Conservation (phyloP, 2,329 filamentous ascomycete genomes). For the Drechslerella stenobrocha region DNA sequence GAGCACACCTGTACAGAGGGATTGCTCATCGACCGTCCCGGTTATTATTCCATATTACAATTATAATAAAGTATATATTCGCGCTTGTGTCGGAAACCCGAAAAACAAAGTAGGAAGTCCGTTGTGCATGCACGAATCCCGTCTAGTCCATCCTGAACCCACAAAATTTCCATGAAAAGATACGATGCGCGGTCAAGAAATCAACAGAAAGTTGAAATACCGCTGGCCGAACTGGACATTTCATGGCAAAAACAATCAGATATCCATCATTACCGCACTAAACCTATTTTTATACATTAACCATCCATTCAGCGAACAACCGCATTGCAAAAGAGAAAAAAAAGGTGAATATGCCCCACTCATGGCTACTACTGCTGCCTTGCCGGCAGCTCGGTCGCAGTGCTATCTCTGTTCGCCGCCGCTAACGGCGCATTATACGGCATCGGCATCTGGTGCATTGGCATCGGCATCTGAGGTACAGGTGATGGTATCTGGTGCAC, state of each 20-base stretch:
- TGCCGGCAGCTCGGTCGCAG: slow-evolving; percentile 17
- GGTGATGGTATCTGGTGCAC: too few species aligned
- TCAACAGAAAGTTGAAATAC: not conserved
- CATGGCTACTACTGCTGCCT: slow-evolving; percentile 26
- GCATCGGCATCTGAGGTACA: not conserved
- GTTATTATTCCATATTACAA: too few species aligned
- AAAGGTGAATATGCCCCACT: too few species aligned
- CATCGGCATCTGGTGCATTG: slow-evolving; percentile 20
- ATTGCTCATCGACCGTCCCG: too few species aligned
- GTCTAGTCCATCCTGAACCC: not conserved
- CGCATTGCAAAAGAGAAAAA: too few species aligned
- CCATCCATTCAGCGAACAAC: not conserved
- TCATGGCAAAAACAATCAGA: too few species aligned
- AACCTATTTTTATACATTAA: not conserved
- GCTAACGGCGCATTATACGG: slow-evolving; percentile 28
- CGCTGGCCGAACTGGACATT: too few species aligned
- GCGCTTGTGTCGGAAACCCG: too few species aligned
- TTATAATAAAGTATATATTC: too few species aligned
- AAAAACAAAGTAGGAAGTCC: too few species aligned
- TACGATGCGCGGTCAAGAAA: not conserved
- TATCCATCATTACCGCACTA: slow-evolving; percentile 19
- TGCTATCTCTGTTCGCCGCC: slow-evolving; percentile 27
- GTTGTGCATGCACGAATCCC: too few species aligned
- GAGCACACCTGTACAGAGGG: too few species aligned
- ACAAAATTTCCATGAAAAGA: slow-evolving; percentile 1